Conservation (phyloP, 2,329 filamentous ascomycete species). For the Claviceps pazoutovae region DNA sequence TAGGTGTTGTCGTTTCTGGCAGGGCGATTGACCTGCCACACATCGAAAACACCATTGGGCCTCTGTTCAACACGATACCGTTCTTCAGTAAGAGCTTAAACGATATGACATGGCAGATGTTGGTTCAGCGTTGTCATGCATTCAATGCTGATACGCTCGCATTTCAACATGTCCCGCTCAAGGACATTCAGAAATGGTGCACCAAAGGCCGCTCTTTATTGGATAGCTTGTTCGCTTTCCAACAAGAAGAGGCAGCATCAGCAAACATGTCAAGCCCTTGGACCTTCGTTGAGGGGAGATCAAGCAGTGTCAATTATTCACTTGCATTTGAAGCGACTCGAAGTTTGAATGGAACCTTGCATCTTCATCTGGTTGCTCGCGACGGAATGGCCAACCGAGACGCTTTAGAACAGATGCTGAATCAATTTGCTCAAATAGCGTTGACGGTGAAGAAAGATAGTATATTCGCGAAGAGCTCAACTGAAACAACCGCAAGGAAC, state of each 20-base stretch:
- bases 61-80: conserved; percentile 82
- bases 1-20: conserved; percentile 70
- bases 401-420: conserved; percentile 23
- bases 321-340: conserved; percentile 63
- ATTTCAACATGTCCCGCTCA: conserved; percentile 60
- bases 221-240: conserved; percentile 72
- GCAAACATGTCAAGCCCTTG: conserved; percentile 32
- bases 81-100: conserved; percentile 38
- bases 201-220: conserved; percentile 50
- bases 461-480: neutral
- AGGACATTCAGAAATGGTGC: conserved; percentile 71
- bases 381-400: conserved; percentile 19
- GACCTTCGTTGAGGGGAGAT: conserved; percentile 31
- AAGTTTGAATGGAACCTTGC: conserved; percentile 30
- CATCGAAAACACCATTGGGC: conserved; percentile 58
- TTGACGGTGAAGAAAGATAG: conserved; percentile 6
- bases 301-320: conserved; percentile 51
- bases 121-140: conserved; percentile 52
- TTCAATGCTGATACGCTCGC: conserved; percentile 55
- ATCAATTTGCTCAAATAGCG: conserved; percentile 20
- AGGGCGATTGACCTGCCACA: conserved; percentile 54
- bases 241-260: conserved; percentile 30
- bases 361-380: conserved; percentile 46
- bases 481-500: too few relatives aligned
- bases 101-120: conserved; percentile 40